Evolutionary conservation across 331 rosid species (phyloP).

Genomic region (Erythrophleum ivorense): DNA sequence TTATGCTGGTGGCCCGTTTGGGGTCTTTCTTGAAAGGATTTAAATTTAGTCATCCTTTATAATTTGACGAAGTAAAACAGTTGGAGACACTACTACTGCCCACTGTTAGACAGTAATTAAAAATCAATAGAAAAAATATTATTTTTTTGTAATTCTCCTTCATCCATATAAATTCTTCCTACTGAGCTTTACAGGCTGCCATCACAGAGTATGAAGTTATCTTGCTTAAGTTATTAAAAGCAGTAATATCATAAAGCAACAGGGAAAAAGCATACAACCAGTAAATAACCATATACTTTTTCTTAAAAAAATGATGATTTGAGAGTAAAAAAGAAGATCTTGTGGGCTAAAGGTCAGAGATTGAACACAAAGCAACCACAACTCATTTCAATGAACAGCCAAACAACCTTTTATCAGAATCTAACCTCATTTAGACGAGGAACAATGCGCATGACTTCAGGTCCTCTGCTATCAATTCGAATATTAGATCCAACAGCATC

Average conservation of each 20-base stretch:
- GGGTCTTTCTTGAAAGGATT: not conserved
- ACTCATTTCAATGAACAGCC: slow-evolving; percentile 11
- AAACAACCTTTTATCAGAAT: slow-evolving; percentile 27
- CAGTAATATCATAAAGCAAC: slow-evolving; percentile 4
- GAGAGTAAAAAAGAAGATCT: slow-evolving; percentile 4
- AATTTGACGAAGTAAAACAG: not conserved
- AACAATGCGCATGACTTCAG: slow-evolving; percentile 92
- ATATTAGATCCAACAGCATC: slow-evolving; percentile 99
- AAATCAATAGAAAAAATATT: not conserved
- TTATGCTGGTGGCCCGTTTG: not conserved
- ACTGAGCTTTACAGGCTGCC: slow-evolving; percentile 3
- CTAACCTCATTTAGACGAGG: slow-evolving; percentile 96
- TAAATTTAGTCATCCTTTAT: not conserved
- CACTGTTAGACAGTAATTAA: slow-evolving; percentile 7
- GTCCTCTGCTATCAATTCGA: slow-evolving; percentile 97
- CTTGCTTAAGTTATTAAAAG: slow-evolving; percentile 28
- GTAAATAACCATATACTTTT: not conserved
- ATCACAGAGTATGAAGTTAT: slow-evolving; percentile 11
- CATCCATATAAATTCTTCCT: slow-evolving; percentile 14
- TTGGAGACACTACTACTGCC: not conserved
- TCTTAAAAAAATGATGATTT: not conserved
- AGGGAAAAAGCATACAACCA: not conserved
- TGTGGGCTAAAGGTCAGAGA: not conserved
- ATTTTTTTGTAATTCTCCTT: slow-evolving; percentile 14
- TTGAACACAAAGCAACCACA: slow-evolving; percentile 10